These are phyloP conservation scores for Talaromyces adpressus DNA, from an alignment of 495 filamentous ascomycete species.

Conservation along the genomic window DNA sequence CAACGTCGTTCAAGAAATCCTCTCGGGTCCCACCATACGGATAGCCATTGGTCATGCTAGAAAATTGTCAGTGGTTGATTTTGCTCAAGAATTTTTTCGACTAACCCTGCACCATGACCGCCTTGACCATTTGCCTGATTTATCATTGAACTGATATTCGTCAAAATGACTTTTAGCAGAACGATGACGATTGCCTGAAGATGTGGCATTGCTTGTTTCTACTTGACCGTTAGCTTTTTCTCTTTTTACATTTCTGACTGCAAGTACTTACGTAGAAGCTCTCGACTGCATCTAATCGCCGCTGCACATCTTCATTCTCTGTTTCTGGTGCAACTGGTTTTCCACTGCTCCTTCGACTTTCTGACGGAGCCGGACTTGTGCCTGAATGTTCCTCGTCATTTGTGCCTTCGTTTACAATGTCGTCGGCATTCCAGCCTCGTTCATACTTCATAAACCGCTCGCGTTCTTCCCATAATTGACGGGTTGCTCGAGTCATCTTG, in stretches of 20 bases:
- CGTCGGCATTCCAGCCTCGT: conserved; percentile 70
- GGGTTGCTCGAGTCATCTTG: conserved; percentile 81
- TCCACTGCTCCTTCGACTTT: conserved; percentile 21
- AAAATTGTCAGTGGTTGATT: conserved; percentile 18
- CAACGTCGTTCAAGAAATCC: conserved; percentile 31
- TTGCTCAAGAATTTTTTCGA: conserved; percentile 1
- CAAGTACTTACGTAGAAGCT: conserved; percentile 68
- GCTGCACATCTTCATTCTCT: conserved; percentile 47
- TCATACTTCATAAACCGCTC: conserved; percentile 87
- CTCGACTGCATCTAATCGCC: conserved; percentile 67
- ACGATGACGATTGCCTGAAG: conserved; percentile 94
- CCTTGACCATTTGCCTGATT: conserved; percentile 44
- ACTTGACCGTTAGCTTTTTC: conserved; percentile 15
- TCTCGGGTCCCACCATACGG: conserved; percentile 11
- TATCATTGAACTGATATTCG: conserved; percentile 65
- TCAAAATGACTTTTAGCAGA: conserved; percentile 75
- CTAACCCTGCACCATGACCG: conserved; percentile 30
- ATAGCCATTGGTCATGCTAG: conserved; percentile 24
- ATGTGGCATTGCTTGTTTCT: conserved; percentile 72
- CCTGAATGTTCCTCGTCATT: conserved; percentile 28
- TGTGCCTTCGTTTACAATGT: conserved; percentile 36
- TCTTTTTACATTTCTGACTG: neutral
- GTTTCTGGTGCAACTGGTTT: conserved; percentile 47
- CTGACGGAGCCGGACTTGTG: conserved; percentile 28
- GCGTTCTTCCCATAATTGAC: conserved; percentile 90